Evolutionary conservation across 73 alveolate species (phyloP), one percentile per base, ranked within the genome.

Genomic region (Paraurostyla sp.): DNA sequence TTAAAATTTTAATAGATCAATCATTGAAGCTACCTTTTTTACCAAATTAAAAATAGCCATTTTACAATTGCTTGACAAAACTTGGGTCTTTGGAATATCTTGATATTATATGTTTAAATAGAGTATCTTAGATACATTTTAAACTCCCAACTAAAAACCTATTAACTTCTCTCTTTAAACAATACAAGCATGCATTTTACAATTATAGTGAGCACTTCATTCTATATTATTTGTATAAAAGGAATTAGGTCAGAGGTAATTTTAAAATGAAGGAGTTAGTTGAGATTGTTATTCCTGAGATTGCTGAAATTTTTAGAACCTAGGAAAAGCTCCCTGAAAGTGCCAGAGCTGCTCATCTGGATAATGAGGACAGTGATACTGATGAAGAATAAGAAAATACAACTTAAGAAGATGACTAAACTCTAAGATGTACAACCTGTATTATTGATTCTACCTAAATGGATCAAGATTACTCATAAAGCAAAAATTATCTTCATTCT

Each of bases 161-260:
- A 11, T 48, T 73, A n/a, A 33, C 22, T 45, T 25, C 25, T 6
- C 71, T 73, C 0, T 73, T 48, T 36, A 22, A 23, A 1, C 32
- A 43, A 48, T 73, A 73, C 27, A 73, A 73, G 38, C 86, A 73
- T 30, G 32, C 86, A 1, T 73, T 73, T 29, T 73, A 11, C 27
- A 73, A 73, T 48, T 73, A 73, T 35, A 48, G 71, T 48, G 86
- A 73, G 38, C 71, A 73, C 27, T 73, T 73, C 27, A 73, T 73
- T 7, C 51, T 73, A 6, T 73, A 73, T 46, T 73, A 73, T 27
- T 18, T 73, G 20, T 73, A 18, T 32, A 73, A 49, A 38, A 73
- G 65, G 20, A 73, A 73, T 23, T 46, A 73, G 46, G 86, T 73
- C 22, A 1, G 71, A 13, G 86, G 71, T 1, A 48, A 48, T 73